Evolutionary conservation across 176 grass and related monocot genomes (phyloP), one percentile per base, ranked within the genome.

Genomic region (maize (Zea mays)): DNA sequence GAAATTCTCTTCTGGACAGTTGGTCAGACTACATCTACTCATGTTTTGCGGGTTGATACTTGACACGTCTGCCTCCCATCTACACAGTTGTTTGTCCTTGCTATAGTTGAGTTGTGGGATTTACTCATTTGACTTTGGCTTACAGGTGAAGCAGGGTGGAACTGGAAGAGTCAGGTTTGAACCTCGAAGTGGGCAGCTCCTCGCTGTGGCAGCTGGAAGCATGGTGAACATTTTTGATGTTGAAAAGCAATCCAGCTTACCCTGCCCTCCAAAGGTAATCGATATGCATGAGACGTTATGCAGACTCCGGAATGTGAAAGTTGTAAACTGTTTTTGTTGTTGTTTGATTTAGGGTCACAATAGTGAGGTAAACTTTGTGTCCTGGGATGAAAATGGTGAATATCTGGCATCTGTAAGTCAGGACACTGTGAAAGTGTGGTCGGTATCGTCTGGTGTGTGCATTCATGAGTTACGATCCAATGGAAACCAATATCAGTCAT

Each of bases 401-500:
- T 86, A 62, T 79, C 62, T 99, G 75, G 92, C 96, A 5, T 99
- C 90, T 67, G 90, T 73, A 81, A 95, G 96, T 77, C 92, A 99
- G 77, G 96, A 95, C 60, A 82, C 78, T 50, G 85, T 95, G 66
- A 95, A 99, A 78, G 79, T 99, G 19, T 99, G 96, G 96, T 99
- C 92, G 0, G 81, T 69, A 63, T 47, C 79, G 5, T 78, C 85
- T 13, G 88, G 90, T 20, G 9, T 82, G 15, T 87, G 85, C 59
- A 77, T 90, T 65, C 75, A 95, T 55, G 96, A 94, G 66, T 77
- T 95, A 59, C 89, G 85, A 65, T 99, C 96, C 48, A 84, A 87
- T 42, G 96, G 92, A 56, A 90, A 99, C 81, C 90, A 90, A 57
- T 99, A 93, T 35, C 74, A 93, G 79, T 95, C 96, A 35, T 99